phyloP scores from a whole-genome alignment of 1,284 basidiomycete species.

The Sporisorium scitamineum region DNA sequence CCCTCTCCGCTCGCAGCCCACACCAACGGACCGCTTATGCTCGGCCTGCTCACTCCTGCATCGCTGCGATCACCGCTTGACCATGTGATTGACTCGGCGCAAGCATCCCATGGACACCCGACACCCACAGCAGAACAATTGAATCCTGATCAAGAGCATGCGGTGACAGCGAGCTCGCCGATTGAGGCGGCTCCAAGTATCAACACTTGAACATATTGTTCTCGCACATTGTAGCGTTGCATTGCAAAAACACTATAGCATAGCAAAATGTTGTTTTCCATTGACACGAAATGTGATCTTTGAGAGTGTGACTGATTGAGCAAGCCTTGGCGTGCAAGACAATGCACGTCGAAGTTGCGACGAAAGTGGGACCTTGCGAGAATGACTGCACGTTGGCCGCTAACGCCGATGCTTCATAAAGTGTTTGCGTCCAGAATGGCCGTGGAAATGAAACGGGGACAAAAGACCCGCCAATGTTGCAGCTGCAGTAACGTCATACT shows the following conservation, averaged over 20 bases:
- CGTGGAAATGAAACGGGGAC: not conserved
- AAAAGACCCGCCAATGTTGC: not conserved
- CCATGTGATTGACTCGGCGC: slow-evolving; percentile 37
- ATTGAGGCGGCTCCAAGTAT: slow-evolving; percentile 2
- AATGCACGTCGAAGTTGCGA: not conserved
- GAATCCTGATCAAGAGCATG: slow-evolving; percentile 3
- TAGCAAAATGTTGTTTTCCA: not conserved
- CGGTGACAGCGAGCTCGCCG: slow-evolving; percentile 4
- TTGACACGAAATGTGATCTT: not conserved
- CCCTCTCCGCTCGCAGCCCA: slow-evolving; percentile 18
- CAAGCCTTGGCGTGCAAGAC: not conserved
- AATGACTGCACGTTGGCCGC: not conserved
- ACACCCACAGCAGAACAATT: slow-evolving; percentile 24
- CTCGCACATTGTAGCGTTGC: not conserved
- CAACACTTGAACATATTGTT: not conserved
- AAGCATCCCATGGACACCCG: slow-evolving; percentile 42
- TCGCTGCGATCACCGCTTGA: slow-evolving; percentile 38
- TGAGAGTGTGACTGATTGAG: not conserved
- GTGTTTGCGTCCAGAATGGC: not conserved
- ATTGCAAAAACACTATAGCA: not conserved
- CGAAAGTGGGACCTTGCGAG: not conserved
- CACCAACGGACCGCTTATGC: slow-evolving; percentile 19
- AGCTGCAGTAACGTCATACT: not conserved
- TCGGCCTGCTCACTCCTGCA: slow-evolving; percentile 27
- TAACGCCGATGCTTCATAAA: not conserved